A percentile compares a stretch with the other conserved stretches of the same genome.
Conservation (phyloP, 768 basidiomycete genomes). For the Daedalea quercina region DNA sequence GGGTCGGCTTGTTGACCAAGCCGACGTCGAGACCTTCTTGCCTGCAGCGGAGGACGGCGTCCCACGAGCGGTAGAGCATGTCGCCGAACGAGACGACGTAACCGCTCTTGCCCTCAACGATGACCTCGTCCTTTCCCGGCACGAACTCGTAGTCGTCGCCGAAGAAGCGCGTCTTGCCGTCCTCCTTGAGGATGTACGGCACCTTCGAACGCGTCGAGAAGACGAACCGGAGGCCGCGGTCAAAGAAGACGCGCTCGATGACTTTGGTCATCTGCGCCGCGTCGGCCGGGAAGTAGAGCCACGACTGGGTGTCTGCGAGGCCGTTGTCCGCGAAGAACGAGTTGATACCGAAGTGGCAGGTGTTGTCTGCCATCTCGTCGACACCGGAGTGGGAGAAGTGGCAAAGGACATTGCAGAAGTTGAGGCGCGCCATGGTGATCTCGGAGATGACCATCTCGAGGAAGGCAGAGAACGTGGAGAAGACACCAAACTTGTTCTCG, state of each 20-base stretch:
- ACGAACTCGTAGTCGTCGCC: conserved; percentile 69
- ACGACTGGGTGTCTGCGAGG: conserved; percentile 70
- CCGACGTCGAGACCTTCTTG: conserved; percentile 75
- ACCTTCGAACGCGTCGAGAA: conserved; percentile 90
- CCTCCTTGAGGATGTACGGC: conserved; percentile 76
- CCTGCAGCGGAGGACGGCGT: conserved; percentile 72
- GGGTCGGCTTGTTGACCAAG: conserved; percentile 78
- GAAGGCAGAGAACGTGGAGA: conserved; percentile 89
- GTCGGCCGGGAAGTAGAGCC: conserved; percentile 87
- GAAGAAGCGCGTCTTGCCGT: conserved; percentile 61
- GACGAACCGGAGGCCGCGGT: conserved; percentile 75
- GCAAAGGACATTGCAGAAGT: conserved; percentile 79
- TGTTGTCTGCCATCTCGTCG: conserved; percentile 48
- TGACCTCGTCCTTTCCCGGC: conserved; percentile 81
- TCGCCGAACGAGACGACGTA: conserved; percentile 86
- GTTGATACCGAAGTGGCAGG: conserved; percentile 71
- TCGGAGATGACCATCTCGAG: conserved; percentile 88
- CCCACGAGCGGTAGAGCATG: conserved; percentile 78
- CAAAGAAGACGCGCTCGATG: conserved; percentile 74
- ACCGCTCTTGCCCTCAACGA: conserved; percentile 70
- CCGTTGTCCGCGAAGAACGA: conserved; percentile 87
- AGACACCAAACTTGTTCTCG: conserved; percentile 76
- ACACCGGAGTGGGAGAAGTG: conserved; percentile 85
- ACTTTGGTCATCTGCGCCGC: conserved; percentile 73
- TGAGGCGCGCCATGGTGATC: conserved; percentile 88